Conservation (phyloP, 2,329 filamentous ascomycete species). For the Exophiala sp. region DNA sequence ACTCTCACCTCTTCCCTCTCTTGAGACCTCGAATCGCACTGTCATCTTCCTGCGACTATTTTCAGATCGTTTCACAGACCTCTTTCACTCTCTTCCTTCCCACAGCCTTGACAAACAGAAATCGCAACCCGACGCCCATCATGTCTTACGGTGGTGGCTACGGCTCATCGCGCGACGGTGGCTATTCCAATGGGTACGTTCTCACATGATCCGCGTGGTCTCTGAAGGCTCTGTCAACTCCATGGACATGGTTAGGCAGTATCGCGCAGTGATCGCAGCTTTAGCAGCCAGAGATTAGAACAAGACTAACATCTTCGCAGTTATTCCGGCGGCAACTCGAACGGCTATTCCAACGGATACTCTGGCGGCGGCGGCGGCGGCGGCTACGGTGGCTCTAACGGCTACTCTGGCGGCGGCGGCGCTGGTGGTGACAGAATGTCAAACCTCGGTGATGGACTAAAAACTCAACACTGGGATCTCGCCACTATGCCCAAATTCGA, state of each 20-base stretch:
- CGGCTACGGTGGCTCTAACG: slow-evolving; percentile 53
- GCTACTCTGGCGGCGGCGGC: slow-evolving; percentile 55
- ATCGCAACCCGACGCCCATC: slow-evolving; percentile 35
- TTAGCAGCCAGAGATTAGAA: not conserved
- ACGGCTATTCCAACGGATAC: slow-evolving; percentile 52
- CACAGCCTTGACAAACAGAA: slow-evolving; percentile 5
- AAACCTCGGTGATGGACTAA: slow-evolving; percentile 79
- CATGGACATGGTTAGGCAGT: not conserved
- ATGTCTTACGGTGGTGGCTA: slow-evolving; percentile 66
- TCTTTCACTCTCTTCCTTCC: slow-evolving; percentile 19
- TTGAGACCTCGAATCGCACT: slow-evolving; percentile 30
- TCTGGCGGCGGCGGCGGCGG: slow-evolving; percentile 45
- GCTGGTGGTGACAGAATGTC: slow-evolving; percentile 87
- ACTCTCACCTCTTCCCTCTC: slow-evolving; percentile 7
- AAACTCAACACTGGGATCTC: slow-evolving; percentile 85
- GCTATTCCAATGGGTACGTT: slow-evolving; percentile 25
- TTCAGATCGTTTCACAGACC: slow-evolving; percentile 16
- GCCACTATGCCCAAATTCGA: slow-evolving; percentile 87
- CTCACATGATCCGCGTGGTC: not conserved
- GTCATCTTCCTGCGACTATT: slow-evolving; percentile 24
- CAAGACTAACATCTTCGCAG: slow-evolving; percentile 11
- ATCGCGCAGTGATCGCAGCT: not conserved
- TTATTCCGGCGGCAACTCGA: slow-evolving; percentile 36
- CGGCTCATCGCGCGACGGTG: slow-evolving; percentile 47
- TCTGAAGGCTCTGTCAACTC: not conserved